phyloP scores from a whole-genome alignment of 2,329 filamentous ascomycete genomes.

The Aspergillus chevalieri region DNA sequence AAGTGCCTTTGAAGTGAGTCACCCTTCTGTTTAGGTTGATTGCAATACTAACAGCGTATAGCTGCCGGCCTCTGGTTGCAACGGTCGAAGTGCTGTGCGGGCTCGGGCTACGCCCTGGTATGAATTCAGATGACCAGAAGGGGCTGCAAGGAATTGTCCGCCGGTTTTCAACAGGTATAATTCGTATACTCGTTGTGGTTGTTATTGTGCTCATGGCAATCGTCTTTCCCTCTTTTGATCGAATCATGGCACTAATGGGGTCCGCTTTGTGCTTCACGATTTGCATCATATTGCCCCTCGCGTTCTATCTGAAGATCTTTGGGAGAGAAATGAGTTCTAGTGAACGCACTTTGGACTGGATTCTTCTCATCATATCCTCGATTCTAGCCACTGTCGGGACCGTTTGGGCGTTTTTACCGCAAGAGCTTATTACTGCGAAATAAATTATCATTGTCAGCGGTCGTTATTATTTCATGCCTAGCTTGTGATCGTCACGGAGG shows the following conservation, averaged over 20 bases:
- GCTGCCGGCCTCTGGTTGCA: slow-evolving; percentile 75
- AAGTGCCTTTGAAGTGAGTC: slow-evolving; percentile 73
- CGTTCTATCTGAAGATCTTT: slow-evolving; percentile 89
- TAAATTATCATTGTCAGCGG: slow-evolving; percentile 4
- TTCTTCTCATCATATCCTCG: slow-evolving; percentile 63
- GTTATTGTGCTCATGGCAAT: slow-evolving; percentile 70
- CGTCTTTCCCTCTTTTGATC: slow-evolving; percentile 71
- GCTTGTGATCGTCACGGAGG: slow-evolving; percentile 35
- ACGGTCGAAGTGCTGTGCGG: slow-evolving; percentile 77
- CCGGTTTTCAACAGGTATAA: slow-evolving; percentile 53
- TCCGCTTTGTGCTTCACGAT: slow-evolving; percentile 88
- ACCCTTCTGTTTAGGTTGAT: neutral
- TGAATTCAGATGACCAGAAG: slow-evolving; percentile 18
- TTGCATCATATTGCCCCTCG: slow-evolving; percentile 81
- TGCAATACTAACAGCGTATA: slow-evolving; percentile 24
- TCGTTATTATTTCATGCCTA: neutral
- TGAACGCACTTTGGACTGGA: slow-evolving; percentile 63
- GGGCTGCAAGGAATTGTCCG: slow-evolving; percentile 43
- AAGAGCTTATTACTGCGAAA: slow-evolving; percentile 58
- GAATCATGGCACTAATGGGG: slow-evolving; percentile 86
- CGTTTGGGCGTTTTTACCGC: slow-evolving; percentile 80
- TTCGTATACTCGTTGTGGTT: slow-evolving; percentile 63
- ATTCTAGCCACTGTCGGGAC: slow-evolving; percentile 71
- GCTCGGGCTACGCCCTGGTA: slow-evolving; percentile 51
- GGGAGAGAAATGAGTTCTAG: slow-evolving; percentile 58